Percentiles rank a stretch among this genome's conserved stretches.
These are phyloP conservation scores for Ceratocystis cubensis DNA, from an alignment of 2,329 filamentous ascomycete genomes.

Conservation along the genomic window DNA sequence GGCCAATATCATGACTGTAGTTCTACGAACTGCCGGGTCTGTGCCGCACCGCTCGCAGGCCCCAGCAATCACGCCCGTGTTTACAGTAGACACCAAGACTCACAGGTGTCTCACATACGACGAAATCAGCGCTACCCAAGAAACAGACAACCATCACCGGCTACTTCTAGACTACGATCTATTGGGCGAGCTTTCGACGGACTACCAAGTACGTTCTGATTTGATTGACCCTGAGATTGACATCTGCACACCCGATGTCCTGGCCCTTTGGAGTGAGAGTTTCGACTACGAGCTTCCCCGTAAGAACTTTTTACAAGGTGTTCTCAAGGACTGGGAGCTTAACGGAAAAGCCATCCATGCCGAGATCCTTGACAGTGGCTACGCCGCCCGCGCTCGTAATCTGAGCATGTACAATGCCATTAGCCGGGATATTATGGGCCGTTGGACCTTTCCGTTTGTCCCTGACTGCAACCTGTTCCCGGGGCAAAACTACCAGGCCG, in stretches of 20 bases:
- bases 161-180: constrained; percentile 66
- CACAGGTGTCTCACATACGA: constrained; percentile 87
- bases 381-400: constrained; percentile 75
- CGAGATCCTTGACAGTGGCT: constrained; percentile 69
- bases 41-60: constrained; percentile 63
- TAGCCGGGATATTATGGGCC: constrained; percentile 68
- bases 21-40: constrained; percentile 65
- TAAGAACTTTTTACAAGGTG: constrained; percentile 78
- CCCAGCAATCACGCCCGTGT: constrained; percentile 64
- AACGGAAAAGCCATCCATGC: constrained; percentile 96
- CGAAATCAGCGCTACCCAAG: constrained; percentile 62
- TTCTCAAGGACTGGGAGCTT: constrained; percentile 90
- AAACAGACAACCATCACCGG: constrained; percentile 38
- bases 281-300: constrained; percentile 91
- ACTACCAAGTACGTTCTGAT: constrained; percentile 75
- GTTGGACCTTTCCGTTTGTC: constrained; percentile 80
- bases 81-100: constrained; percentile 69
- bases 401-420: constrained; percentile 83
- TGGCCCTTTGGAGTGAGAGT: constrained; percentile 91
- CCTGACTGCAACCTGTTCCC: constrained; percentile 77
- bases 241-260: constrained; percentile 90
- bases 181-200: constrained; percentile 53
- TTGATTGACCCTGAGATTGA: constrained; percentile 91
- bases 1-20: constrained; percentile 95
- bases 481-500: constrained; percentile 65